A percentile compares a stretch with the other conserved stretches of the same genome.
Conservation (phyloP, 768 basidiomycete genomes). For the Pleurotus tuoliensis region DNA sequence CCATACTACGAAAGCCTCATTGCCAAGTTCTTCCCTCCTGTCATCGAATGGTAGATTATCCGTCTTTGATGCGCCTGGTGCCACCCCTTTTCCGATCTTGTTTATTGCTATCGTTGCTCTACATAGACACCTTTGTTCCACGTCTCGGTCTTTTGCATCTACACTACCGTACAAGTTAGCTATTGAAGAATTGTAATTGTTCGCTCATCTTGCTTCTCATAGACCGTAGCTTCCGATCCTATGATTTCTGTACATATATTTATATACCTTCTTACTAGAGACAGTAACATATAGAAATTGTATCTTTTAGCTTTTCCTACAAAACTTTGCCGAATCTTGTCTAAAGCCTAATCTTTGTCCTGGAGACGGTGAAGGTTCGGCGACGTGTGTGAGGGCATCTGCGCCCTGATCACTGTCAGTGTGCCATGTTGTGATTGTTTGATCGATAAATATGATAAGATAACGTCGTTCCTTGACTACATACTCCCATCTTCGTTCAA, state of each 20-base stretch:
- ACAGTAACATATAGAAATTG: not conserved
- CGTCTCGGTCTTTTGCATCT: not conserved
- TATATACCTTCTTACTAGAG: no score
- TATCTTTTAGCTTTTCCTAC: not conserved
- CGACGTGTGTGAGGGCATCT: not conserved
- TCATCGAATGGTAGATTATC: conserved; percentile 68
- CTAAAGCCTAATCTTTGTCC: conserved; percentile 2
- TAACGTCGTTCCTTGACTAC: not conserved
- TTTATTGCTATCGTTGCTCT: conserved; percentile 5
- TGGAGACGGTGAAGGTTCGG: not conserved
- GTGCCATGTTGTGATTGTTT: not conserved
- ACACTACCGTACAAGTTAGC: not conserved
- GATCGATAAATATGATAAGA: not conserved
- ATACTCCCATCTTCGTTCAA: not conserved
- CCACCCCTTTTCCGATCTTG: not conserved
- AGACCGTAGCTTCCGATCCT: not conserved
- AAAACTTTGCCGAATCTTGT: not conserved
- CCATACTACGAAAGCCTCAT: conserved; percentile 86
- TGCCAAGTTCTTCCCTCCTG: conserved; percentile 78
- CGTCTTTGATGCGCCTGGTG: not conserved
- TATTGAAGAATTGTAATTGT: conserved; percentile 4
- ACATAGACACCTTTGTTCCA: not conserved
- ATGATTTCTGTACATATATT: no score
- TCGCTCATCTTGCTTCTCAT: not conserved
- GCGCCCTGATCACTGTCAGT: not conserved